phyloP scores from a whole-genome alignment of 75 land plant species.

The Larix kaempferi region DNA sequence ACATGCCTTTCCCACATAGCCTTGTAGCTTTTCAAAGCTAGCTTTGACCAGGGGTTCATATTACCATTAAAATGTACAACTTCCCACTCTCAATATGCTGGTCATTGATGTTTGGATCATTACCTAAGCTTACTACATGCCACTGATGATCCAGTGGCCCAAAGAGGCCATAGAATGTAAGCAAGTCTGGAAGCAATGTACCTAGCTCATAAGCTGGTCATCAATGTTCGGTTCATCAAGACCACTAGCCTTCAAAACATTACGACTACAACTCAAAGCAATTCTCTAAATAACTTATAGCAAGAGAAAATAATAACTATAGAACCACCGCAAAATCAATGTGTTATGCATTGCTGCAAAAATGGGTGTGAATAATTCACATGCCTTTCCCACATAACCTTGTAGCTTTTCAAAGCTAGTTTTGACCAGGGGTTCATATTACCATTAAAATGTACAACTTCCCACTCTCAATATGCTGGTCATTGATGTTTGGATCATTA shows the following conservation, averaged over 20 bases:
- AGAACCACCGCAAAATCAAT: constrained; percentile 20
- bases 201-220: constrained; percentile 66
- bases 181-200: constrained; percentile 74
- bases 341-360: constrained; percentile 76
- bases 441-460: constrained; percentile 83
- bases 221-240: constrained; percentile 69
- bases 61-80: constrained; percentile 89
- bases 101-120: constrained; percentile 72
- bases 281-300: too few relatives aligned
- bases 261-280: too few relatives aligned
- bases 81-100: constrained; percentile 69
- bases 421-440: constrained; percentile 97
- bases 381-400: constrained; percentile 87
- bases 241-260: too few relatives aligned
- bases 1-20: constrained; percentile 91
- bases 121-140: constrained; percentile 85
- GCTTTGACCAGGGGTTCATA: constrained; percentile 95
- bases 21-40: constrained; percentile 87
- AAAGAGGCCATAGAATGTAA: constrained; percentile 78
- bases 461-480: constrained; percentile 67
- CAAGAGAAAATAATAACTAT: too few relatives aligned
- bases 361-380: constrained; percentile 73
- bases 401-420: constrained; percentile 87
- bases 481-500: constrained; percentile 73
- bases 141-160: constrained; percentile 85